phyloP scores from a whole-genome alignment of 179 eudicot genomes.

The Heliamphora pulchella region DNA sequence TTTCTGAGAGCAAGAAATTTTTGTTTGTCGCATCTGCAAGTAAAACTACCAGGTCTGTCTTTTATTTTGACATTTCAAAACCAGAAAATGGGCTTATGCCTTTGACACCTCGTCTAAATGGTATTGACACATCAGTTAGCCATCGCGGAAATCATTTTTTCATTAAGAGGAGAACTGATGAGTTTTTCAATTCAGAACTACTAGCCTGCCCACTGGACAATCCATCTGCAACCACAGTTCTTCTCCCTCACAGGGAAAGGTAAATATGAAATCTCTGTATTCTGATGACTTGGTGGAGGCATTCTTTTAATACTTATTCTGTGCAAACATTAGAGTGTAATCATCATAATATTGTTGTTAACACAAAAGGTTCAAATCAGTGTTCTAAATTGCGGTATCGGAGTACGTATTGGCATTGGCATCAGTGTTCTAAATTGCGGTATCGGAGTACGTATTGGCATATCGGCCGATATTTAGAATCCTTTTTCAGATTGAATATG shows the following conservation, averaged over 20 bases:
- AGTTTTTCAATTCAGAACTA: slow-evolving; percentile 73
- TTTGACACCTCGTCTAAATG: slow-evolving; percentile 69
- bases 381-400: no score
- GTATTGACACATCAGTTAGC: slow-evolving; percentile 70
- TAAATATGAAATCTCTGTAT: slow-evolving; percentile 20
- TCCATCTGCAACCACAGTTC: slow-evolving; percentile 44
- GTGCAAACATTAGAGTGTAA: neutral
- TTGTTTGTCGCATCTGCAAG: slow-evolving; percentile 76
- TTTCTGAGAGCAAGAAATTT: slow-evolving; percentile 77
- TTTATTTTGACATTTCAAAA: slow-evolving; percentile 53
- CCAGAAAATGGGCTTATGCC: slow-evolving; percentile 52
- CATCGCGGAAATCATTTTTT: slow-evolving; percentile 88
- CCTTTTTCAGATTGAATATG: no score
- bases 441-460: no score
- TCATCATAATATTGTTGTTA: neutral
- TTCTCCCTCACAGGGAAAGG: slow-evolving; percentile 82
- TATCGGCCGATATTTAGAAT: no score
- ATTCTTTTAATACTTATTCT: neutral
- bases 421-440: no score
- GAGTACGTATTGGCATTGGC: no score
- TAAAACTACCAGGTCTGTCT: slow-evolving; percentile 69
- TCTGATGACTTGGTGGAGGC: neutral
- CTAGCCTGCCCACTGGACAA: slow-evolving; percentile 81
- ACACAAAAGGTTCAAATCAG: no score
- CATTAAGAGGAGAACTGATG: slow-evolving; percentile 72